Conservation (phyloP, 441 rosid genomes). For the Gossypium gossypioides region DNA sequence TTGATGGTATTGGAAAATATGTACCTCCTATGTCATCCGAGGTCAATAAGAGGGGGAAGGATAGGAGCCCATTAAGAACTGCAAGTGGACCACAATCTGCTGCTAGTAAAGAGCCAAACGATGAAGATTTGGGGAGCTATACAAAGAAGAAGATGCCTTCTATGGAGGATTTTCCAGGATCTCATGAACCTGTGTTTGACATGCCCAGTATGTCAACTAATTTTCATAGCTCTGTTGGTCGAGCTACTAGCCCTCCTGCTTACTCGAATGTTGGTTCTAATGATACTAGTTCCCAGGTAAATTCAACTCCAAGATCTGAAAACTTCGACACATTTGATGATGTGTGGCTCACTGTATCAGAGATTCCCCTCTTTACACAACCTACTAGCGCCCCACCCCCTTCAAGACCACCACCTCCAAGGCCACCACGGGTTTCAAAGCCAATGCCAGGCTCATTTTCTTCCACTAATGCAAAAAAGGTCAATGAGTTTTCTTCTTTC, state of each 20-base stretch:
- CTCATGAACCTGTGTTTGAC: constrained; percentile 35
- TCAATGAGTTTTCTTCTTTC: constrained; percentile 35
- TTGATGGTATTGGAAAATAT: constrained; percentile 51
- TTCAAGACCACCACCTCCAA: constrained; percentile 86
- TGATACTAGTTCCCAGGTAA: constrained; percentile 30
- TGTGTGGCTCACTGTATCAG: constrained; percentile 85
- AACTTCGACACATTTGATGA: constrained; percentile 49
- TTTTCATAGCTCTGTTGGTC: constrained; percentile 30
- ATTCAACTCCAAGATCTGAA: constrained; percentile 34
- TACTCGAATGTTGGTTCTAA: constrained; percentile 27
- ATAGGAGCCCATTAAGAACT: constrained; percentile 37
- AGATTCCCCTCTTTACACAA: constrained; percentile 75
- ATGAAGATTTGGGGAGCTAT: constrained; percentile 32
- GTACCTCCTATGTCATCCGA: constrained; percentile 36
- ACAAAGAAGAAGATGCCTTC: constrained; percentile 30
- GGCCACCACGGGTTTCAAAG: constrained; percentile 53
- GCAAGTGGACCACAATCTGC: constrained; percentile 34
- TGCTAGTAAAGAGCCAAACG: constrained; percentile 31
- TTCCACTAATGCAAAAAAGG: constrained; percentile 33
- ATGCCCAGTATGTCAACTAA: constrained; percentile 33
- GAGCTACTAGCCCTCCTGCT: constrained; percentile 33
- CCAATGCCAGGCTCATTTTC: constrained; percentile 29
- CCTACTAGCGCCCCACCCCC: constrained; percentile 86
- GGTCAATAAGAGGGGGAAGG: constrained; percentile 32
- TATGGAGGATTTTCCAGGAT: constrained; percentile 31